Conservation (phyloP, 2,329 filamentous ascomycete genomes). For the Trichophyton verrucosum region DNA sequence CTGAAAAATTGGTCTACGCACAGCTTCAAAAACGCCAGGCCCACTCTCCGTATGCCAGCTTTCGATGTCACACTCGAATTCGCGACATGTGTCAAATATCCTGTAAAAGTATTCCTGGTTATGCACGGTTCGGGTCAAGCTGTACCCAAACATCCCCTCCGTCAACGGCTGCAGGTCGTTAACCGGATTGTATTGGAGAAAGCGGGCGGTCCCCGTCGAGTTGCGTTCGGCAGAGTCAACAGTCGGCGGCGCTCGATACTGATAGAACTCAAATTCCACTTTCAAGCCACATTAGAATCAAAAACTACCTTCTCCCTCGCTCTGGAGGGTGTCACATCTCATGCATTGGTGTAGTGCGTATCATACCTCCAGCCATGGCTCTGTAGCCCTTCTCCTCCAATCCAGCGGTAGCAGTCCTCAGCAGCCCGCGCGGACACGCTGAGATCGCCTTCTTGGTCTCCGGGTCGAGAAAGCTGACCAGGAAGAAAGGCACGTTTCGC, state of each 20-base stretch:
- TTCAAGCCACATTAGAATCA: conserved; percentile 8
- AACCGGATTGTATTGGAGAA: conserved; percentile 60
- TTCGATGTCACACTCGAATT: conserved; percentile 72
- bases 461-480: conserved; percentile 72
- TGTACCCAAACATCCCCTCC: conserved; percentile 94
- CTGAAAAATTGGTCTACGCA: conserved; percentile 22
- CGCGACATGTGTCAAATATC: conserved; percentile 65
- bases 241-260: conserved; percentile 58
- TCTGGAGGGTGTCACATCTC: not conserved
- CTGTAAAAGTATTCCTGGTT: conserved; percentile 90
- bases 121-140: conserved; percentile 70
- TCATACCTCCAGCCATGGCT: conserved; percentile 78
- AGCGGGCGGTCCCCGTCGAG: conserved; percentile 58
- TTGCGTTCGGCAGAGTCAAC: conserved; percentile 42
- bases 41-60: conserved; percentile 95
- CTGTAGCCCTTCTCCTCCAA: conserved; percentile 56
- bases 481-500: conserved; percentile 70
- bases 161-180: conserved; percentile 65
- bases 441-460: conserved; percentile 59
- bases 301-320: not conserved
- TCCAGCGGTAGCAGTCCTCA: conserved; percentile 57
- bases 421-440: conserved; percentile 65
- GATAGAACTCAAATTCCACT: conserved; percentile 95
- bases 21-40: conserved; percentile 89
- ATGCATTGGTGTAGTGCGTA: not conserved